Base-by-base conservation (phyloP, 345 rosid species). In the Boechera retrofracta region DNA sequence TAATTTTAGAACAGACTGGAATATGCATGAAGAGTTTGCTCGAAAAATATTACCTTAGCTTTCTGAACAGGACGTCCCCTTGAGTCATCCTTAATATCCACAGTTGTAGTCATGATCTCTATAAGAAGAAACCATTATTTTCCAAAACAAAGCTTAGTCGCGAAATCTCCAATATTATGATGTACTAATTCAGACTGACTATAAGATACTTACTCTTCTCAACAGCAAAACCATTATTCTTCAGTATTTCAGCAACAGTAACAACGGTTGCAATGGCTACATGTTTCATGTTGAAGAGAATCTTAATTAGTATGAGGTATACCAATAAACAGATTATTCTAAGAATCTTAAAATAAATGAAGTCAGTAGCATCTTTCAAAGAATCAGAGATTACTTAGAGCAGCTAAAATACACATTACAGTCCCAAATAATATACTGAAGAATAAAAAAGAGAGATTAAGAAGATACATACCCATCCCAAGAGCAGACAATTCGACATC, bases 251-350 rank as follows among this genome's bases (percentile, higher is more conserved):
- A 5, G 96, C 89, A 58, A 93, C 81, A 2, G 96, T 91, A 62
- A 93, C 96, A 51, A 87, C 97, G 0, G 95, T 93, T 11, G 92
- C 92, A 63, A 89, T 91, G 71, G 98, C 96, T 91, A 89, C 86
- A 85, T 39, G 38, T 77, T 7, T 41, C 63, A 60, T 39, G 29
- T 32, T 4, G 39, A 60, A 51, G 10, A 62, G 4, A 42, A 33
- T 54, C 64, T 21, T 10, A 41, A 62, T 62, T 10, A 61, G 64
- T 49, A 57, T 2, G 12, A 39, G 44, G 4, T 10, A 47, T 4
- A 45, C 69, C 53, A 51, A 54, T 2, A 42, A 42, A 18, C 61
- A 21, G 0, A 52, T 62, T 9, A 54, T 54, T 12, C 49, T 5
- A 24, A 26, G 10, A 69, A 16, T 38, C 5, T 67, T 21, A 5